Evolutionary conservation across 148 eudicot species (phyloP).

Genomic region (Rhododendron ferrugineum): DNA sequence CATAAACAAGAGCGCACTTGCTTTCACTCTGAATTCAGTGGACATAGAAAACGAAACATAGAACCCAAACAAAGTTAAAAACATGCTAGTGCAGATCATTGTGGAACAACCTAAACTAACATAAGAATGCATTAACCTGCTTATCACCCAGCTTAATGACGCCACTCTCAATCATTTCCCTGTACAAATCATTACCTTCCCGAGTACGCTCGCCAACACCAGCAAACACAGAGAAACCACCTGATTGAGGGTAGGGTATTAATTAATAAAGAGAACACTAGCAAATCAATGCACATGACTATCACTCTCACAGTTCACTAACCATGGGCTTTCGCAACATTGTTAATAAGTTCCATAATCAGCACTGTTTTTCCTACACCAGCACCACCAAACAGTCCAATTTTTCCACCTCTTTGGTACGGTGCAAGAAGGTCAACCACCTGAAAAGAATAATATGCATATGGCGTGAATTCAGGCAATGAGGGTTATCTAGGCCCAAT

Average conservation of each 20-base stretch:
- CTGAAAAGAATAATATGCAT: conserved; percentile 18
- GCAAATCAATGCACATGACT: background rate
- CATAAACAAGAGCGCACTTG: conserved; percentile 92
- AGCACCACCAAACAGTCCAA: conserved; percentile 78
- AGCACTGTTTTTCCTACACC: conserved; percentile 74
- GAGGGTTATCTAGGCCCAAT: background rate
- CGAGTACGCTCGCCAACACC: conserved; percentile 89
- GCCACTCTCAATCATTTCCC: conserved; percentile 97
- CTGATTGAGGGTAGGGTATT: conserved; percentile 20
- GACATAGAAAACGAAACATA: background rate
- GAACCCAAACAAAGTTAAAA: background rate
- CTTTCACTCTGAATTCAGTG: conserved; percentile 38
- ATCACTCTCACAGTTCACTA: conserved; percentile 15
- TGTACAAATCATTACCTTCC: conserved; percentile 95
- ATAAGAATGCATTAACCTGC: conserved; percentile 44
- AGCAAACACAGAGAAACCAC: conserved; percentile 73
- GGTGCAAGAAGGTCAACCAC: conserved; percentile 92
- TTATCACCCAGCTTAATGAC: conserved; percentile 97
- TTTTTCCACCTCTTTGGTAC: conserved; percentile 89
- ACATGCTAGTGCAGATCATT: background rate
- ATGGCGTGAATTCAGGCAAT: too few relatives aligned
- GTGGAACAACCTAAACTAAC: background rate
- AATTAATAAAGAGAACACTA: background rate
- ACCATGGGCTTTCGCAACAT: conserved; percentile 91
- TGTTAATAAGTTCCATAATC: conserved; percentile 82